Percentiles rank a stretch among this genome's conserved stretches.
These are phyloP conservation scores for Xerocomellus dryophilus DNA, from an alignment of 768 basidiomycete species.

Conservation along the genomic window DNA sequence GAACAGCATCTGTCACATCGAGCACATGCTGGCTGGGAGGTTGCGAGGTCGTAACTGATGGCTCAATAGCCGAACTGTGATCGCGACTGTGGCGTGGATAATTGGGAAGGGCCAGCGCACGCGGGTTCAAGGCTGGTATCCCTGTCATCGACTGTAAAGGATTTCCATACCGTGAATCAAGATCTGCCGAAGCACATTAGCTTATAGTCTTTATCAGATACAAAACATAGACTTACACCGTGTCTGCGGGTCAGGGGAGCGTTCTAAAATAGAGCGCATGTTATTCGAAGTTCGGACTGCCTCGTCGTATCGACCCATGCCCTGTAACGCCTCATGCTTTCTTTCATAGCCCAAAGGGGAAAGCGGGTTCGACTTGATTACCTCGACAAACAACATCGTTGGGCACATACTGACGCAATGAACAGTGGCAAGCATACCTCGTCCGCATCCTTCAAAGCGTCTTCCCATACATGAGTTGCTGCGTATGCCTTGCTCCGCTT, in stretches of 20 bases:
- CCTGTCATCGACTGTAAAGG: not conserved
- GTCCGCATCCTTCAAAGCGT: not conserved
- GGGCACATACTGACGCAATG: not conserved
- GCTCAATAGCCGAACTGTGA: not conserved
- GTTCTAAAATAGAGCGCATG: not conserved
- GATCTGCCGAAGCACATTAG: not conserved
- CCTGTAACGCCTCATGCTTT: not conserved
- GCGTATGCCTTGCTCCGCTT: slow-evolving; percentile 5
- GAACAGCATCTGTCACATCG: not conserved
- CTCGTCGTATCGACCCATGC: slow-evolving; percentile 15
- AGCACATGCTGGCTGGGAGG: too few species aligned
- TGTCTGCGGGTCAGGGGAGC: not conserved
- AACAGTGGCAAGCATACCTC: not conserved
- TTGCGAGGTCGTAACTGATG: not conserved
- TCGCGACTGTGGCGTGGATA: not conserved
- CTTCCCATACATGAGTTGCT: not conserved
- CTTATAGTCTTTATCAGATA: too few species aligned
- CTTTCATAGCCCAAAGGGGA: slow-evolving; percentile 1
- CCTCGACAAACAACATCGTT: not conserved
- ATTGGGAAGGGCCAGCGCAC: too few species aligned
- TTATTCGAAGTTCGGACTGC: not conserved
- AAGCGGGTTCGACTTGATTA: not conserved
- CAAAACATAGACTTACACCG: not conserved
- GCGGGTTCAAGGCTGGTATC: not conserved
- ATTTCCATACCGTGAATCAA: not conserved